Evolutionary conservation across 768 basidiomycete species (phyloP).

Genomic region (Flagelloscypha sp.): DNA sequence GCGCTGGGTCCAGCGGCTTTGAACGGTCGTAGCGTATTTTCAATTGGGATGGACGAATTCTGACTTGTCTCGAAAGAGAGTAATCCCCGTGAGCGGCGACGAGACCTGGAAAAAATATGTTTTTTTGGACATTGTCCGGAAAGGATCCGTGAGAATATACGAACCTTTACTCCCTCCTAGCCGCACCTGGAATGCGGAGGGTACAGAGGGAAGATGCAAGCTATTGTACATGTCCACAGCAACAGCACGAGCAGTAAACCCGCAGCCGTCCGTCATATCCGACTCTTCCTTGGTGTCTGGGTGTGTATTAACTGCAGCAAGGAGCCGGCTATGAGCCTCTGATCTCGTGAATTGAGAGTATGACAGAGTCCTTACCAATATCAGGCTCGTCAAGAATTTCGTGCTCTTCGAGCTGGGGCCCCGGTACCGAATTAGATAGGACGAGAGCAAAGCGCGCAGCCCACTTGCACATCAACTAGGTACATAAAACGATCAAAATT

Average conservation of each 20-base stretch:
- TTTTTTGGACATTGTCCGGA: too few species aligned
- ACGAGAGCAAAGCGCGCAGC: constrained; percentile 53
- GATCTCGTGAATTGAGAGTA: too few species aligned
- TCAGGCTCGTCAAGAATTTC: constrained; percentile 37
- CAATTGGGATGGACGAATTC: constrained; percentile 31
- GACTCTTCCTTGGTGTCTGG: constrained; percentile 23
- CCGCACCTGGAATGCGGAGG: constrained; percentile 44
- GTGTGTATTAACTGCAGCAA: too few species aligned
- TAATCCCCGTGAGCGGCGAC: too few species aligned
- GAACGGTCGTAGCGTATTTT: constrained; percentile 34
- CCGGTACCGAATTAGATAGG: constrained; percentile 58
- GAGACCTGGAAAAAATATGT: too few species aligned
- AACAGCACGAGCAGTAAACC: constrained; percentile 32
- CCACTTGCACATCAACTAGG: constrained; percentile 57
- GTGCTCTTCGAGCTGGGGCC: constrained; percentile 27
- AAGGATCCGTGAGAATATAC: too few species aligned
- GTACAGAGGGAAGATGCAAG: constrained; percentile 28
- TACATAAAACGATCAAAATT: background rate
- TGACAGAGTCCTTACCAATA: constrained; percentile 30
- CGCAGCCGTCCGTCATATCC: constrained; percentile 53
- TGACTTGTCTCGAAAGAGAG: too few species aligned
- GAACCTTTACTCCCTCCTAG: constrained; percentile 43
- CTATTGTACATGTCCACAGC: constrained; percentile 24
- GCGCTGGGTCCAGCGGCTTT: constrained; percentile 28
- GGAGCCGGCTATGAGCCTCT: too few species aligned